These are phyloP conservation scores for Leishmania amazonensis DNA, from an alignment of 208 protist species.

Conservation along the genomic window DNA sequence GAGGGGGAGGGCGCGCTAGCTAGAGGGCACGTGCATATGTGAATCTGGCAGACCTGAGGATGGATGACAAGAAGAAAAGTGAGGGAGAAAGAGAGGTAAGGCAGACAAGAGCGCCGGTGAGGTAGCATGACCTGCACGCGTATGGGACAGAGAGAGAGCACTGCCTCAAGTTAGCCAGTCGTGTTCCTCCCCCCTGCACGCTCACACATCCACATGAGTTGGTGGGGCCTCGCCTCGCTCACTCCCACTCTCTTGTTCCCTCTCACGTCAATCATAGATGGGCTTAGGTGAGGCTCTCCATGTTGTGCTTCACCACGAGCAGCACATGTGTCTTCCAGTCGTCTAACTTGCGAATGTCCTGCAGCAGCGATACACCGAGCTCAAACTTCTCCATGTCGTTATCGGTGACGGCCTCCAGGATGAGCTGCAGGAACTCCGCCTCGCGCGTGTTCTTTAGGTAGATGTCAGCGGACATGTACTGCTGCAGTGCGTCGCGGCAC, in stretches of 20 bases:
- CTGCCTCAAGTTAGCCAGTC: not conserved
- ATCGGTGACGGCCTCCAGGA: constrained; percentile 71
- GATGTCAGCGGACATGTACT: constrained; percentile 64
- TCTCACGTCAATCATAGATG: not conserved
- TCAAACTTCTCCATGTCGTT: constrained; percentile 84
- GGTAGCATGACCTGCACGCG: not conserved
- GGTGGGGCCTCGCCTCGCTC: not conserved
- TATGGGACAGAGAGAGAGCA: not conserved
- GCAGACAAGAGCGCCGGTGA: not conserved
- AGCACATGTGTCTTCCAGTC: constrained; percentile 89
- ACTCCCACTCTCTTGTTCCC: not conserved
- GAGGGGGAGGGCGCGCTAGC: too few species aligned
- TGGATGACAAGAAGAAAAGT: not conserved
- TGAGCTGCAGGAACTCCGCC: constrained; percentile 66
- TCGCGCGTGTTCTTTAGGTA: constrained; percentile 86
- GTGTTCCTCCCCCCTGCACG: not conserved
- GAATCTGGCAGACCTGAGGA: not conserved
- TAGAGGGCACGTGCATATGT: not conserved
- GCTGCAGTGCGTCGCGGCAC: constrained; percentile 65
- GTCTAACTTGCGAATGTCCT: constrained; percentile 78
- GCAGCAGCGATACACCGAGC: constrained; percentile 67
- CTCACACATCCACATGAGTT: not conserved
- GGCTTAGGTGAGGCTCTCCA: constrained; percentile 69
- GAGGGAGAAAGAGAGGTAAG: not conserved
- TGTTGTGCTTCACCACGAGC: constrained; percentile 84